Conservation (phyloP, 1,284 basidiomycete genomes). For the Cryptococcus sp. region DNA sequence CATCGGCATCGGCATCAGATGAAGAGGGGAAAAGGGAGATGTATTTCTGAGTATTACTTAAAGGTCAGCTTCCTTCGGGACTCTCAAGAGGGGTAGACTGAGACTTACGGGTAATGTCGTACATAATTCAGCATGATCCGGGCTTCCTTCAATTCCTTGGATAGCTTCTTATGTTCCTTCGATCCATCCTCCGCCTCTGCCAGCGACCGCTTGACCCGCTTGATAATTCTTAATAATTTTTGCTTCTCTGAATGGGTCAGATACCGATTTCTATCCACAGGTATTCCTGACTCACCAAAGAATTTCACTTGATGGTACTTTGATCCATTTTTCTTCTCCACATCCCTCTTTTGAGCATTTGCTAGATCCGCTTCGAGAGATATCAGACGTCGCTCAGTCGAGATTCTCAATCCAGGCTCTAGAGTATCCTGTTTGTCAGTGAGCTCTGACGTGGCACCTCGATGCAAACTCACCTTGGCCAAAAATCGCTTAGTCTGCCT, state of each 20-base stretch:
- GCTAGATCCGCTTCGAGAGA: conserved; percentile 70
- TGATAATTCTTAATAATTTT: conserved; percentile 70
- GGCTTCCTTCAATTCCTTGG: conserved; percentile 56
- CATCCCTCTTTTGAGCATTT: conserved; percentile 56
- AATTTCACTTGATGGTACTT: conserved; percentile 79
- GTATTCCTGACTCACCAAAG: conserved; percentile 61
- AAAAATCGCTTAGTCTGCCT: conserved; percentile 73
- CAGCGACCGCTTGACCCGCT: conserved; percentile 56
- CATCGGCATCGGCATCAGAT: conserved; percentile 3
- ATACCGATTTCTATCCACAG: too few relatives aligned
- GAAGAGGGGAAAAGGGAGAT: conserved; percentile 75
- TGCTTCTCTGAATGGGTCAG: conserved; percentile 59
- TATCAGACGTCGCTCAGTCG: conserved; percentile 68
- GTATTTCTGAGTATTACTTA: conserved; percentile 67
- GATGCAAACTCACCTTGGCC: conserved; percentile 57
- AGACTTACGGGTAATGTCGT: conserved; percentile 56
- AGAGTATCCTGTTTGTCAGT: conserved; percentile 59
- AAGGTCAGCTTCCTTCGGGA: not conserved
- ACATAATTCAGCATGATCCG: conserved; percentile 78
- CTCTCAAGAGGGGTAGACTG: not conserved
- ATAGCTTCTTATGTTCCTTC: conserved; percentile 50
- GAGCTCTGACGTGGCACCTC: not conserved
- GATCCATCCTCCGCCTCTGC: conserved; percentile 30
- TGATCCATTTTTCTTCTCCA: conserved; percentile 66
- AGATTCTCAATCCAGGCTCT: conserved; percentile 69